A percentile compares a stretch with the other conserved stretches of the same genome.
phyloP scores from a whole-genome alignment of 225 moss, liverwort and hornwort species.

The Lunularia cruciata region DNA sequence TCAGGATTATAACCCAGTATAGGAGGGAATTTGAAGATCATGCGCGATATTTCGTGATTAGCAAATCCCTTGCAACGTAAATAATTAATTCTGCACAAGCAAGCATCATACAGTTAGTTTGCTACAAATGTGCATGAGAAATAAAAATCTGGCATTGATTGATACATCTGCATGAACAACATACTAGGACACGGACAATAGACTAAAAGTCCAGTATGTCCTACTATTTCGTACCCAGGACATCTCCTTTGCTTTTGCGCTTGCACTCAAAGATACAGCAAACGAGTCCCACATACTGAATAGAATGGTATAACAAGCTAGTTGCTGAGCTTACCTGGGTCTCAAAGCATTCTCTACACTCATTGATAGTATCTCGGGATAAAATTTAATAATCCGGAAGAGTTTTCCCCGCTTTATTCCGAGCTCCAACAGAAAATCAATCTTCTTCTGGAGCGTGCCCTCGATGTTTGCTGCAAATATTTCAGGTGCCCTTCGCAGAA shows the following conservation, averaged over 20 bases:
- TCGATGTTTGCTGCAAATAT: constrained; percentile 69
- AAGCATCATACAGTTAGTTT: neutral
- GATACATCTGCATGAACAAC: too few species aligned
- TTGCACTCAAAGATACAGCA: neutral
- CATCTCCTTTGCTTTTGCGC: neutral
- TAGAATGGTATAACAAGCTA: neutral
- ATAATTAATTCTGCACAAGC: constrained; percentile 67
- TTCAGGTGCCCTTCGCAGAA: constrained; percentile 79
- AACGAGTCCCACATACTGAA: neutral
- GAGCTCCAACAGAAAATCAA: constrained; percentile 69
- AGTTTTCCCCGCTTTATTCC: constrained; percentile 63
- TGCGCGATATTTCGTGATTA: constrained; percentile 60
- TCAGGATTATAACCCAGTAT: constrained; percentile 78
- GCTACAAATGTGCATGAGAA: too few species aligned
- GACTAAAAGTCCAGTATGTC: too few species aligned
- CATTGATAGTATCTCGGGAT: constrained; percentile 84
- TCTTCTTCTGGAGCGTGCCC: constrained; percentile 62
- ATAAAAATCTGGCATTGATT: too few species aligned
- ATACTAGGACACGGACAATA: neutral
- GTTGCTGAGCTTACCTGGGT: constrained; percentile 54
- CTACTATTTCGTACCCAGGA: neutral
- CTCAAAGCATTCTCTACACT: constrained; percentile 70
- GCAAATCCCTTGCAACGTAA: constrained; percentile 61
- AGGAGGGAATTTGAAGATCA: constrained; percentile 86
- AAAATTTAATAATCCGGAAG: constrained; percentile 73